phyloP scores from a whole-genome alignment of 768 basidiomycete genomes.

The Leccinum boreale region DNA sequence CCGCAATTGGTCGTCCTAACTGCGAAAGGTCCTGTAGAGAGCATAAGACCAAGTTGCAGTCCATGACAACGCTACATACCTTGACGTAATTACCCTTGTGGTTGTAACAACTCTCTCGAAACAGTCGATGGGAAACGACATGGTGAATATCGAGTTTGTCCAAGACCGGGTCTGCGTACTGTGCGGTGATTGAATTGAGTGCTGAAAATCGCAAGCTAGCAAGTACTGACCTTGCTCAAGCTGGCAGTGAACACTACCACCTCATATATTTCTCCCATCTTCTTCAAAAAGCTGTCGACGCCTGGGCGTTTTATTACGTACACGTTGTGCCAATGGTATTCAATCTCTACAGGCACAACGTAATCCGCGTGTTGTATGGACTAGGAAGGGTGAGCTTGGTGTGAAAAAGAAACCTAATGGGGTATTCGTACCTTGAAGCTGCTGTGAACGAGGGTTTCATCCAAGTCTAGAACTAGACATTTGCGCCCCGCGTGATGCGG shows the following conservation, averaged over 20 bases:
- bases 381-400: conserved; percentile 38
- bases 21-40: conserved; percentile 90
- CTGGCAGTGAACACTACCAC: conserved; percentile 98
- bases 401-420: neutral
- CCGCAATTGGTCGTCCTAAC: conserved; percentile 88
- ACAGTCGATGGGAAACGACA: conserved; percentile 90
- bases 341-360: conserved; percentile 98
- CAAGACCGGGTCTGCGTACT: conserved; percentile 98
- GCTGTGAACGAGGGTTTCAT: conserved; percentile 95
- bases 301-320: conserved; percentile 99
- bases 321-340: conserved; percentile 97
- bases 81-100: conserved; percentile 99
- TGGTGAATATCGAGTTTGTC: conserved; percentile 94
- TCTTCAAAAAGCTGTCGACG: conserved; percentile 93
- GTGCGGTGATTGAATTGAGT: conserved; percentile 11
- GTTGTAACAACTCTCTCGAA: conserved; percentile 98
- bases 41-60: neutral
- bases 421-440: conserved; percentile 83
- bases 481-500: conserved; percentile 85
- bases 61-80: conserved; percentile 44
- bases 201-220: neutral
- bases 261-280: conserved; percentile 99
- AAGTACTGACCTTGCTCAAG: conserved; percentile 79
- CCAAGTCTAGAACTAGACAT: conserved; percentile 94
- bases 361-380: conserved; percentile 94